Evolutionary conservation across 768 basidiomycete genomes (phyloP).

Genomic region (Goffeauzyma gilvescens): DNA sequence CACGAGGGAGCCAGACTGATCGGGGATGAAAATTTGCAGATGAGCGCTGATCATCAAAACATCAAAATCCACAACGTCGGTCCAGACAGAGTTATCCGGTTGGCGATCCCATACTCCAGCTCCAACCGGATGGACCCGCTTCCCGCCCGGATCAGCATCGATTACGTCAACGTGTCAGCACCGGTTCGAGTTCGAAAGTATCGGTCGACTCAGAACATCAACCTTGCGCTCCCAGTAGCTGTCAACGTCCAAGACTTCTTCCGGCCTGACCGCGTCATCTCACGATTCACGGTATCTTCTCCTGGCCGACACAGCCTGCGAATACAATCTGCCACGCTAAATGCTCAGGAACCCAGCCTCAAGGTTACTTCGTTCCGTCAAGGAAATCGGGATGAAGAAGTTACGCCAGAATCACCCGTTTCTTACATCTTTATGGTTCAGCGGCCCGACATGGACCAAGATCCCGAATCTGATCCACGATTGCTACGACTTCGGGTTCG

Average conservation of each 20-base stretch:
- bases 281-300: slow-evolving; percentile 73
- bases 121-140: slow-evolving; percentile 27
- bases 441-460: too few relatives aligned
- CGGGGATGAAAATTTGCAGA: background rate
- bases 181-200: slow-evolving; percentile 42
- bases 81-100: background rate
- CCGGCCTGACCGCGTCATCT: slow-evolving; percentile 65
- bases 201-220: slow-evolving; percentile 40
- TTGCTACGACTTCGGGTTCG: too few relatives aligned
- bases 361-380: slow-evolving; percentile 9
- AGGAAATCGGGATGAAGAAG: slow-evolving; percentile 1
- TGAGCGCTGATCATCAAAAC: background rate
- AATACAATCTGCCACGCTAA: slow-evolving; percentile 43
- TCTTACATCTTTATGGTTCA: too few relatives aligned
- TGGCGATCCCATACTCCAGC: slow-evolving; percentile 28
- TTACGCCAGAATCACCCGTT: too few relatives aligned
- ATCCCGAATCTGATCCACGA: too few relatives aligned
- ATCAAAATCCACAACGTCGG: background rate
- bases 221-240: slow-evolving; percentile 51
- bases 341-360: slow-evolving; percentile 4
- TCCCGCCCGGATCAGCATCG: slow-evolving; percentile 48
- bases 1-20: background rate
- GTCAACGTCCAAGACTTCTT: slow-evolving; percentile 97
- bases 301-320: slow-evolving; percentile 63
- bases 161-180: slow-evolving; percentile 47